Percentiles rank a stretch among this genome's conserved stretches.
Evolutionary conservation across 345 rosid genomes (phyloP).

Genomic region (Rhodamnia argentea): DNA sequence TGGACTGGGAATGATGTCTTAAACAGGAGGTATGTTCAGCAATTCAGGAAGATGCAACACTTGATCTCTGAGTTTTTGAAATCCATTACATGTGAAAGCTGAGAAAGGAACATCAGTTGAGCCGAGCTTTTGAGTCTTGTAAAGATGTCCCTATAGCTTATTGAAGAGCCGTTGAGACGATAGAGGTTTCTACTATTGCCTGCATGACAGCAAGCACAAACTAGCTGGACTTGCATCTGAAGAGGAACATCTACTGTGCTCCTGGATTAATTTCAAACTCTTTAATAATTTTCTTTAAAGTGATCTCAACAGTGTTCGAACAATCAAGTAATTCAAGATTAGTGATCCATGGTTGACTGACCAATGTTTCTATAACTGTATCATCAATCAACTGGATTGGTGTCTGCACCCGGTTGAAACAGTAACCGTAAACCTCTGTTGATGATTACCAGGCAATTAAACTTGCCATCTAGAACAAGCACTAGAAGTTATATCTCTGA

Average conservation of each 20-base stretch:
- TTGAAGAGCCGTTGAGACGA: not conserved
- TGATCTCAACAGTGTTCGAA: not conserved
- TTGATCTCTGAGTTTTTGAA: not conserved
- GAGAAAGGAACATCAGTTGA: not conserved
- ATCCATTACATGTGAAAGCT: not conserved
- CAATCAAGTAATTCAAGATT: not conserved
- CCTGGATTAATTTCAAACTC: not conserved
- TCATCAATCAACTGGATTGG: not conserved
- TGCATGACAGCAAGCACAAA: not conserved
- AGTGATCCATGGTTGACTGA: not conserved
- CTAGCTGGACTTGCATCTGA: not conserved
- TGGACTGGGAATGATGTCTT: slow-evolving; percentile 97
- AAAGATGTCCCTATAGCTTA: not conserved
- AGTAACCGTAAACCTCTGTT: not conserved
- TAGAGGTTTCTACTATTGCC: not conserved
- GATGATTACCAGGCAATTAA: not conserved
- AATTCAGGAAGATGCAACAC: not conserved
- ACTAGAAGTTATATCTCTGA: not conserved
- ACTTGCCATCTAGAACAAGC: not conserved
- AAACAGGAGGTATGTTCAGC: slow-evolving; percentile 57
- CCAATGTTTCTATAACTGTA: not conserved
- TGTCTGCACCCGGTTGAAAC: not conserved
- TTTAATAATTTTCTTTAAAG: not conserved
- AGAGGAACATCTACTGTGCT: not conserved
- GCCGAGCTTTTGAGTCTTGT: not conserved